Percentiles rank a stretch among this genome's conserved stretches.
Evolutionary conservation across 345 rosid genomes (phyloP).

Genomic region (Erodium maritimum): DNA sequence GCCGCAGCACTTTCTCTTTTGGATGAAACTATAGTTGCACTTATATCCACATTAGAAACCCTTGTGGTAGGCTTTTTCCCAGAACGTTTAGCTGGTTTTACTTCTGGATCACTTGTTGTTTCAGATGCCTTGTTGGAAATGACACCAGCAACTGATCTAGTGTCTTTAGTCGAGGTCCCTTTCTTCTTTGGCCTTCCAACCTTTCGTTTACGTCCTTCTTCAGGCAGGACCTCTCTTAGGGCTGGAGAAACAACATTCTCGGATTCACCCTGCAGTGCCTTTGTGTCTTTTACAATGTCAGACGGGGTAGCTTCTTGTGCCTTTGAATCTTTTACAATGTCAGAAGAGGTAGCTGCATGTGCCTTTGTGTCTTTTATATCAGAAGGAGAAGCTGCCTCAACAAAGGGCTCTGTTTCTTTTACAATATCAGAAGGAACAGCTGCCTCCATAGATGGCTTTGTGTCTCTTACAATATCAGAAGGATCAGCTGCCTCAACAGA

Average conservation of each 20-base stretch:
- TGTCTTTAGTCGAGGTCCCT: constrained; percentile 29
- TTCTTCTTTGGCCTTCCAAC: constrained; percentile 40
- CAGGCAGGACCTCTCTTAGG: constrained; percentile 26
- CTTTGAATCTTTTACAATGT: no score
- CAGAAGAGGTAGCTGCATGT: no score
- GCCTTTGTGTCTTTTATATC: background rate
- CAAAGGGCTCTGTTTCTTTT: no score
- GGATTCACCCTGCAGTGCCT: constrained; percentile 19
- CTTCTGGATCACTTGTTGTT: constrained; percentile 38
- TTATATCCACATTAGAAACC: constrained; percentile 26
- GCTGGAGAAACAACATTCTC: constrained; percentile 18
- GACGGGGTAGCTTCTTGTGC: no score
- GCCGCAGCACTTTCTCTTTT: constrained; percentile 29
- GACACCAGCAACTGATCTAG: constrained; percentile 25
- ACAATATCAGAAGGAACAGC: no score
- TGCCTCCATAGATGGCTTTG: no score
- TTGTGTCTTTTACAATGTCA: constrained; percentile 2
- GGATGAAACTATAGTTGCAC: constrained; percentile 14
- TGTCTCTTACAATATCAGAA: background rate
- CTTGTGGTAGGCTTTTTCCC: constrained; percentile 32
- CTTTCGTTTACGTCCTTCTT: constrained; percentile 34
- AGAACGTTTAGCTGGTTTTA: constrained; percentile 27
- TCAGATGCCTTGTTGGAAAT: constrained; percentile 33
- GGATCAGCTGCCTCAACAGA: no score
- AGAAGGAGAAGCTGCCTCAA: no score